Evolutionary conservation across 306 rosid species (phyloP).

Genomic region (Sicyos edulis): DNA sequence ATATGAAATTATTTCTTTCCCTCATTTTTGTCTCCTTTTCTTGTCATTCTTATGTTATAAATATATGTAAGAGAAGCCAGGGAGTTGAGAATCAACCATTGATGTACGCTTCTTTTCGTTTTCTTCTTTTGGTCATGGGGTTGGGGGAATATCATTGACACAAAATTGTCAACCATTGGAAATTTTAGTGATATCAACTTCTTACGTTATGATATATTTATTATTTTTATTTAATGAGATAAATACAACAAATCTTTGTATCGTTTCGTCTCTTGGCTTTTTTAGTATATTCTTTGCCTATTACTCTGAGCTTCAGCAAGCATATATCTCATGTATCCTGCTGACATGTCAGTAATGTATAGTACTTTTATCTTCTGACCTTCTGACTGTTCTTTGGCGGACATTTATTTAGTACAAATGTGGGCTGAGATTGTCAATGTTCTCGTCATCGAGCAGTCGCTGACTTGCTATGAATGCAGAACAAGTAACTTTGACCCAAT

Average conservation of each 20-base stretch:
- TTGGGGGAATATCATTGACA: constrained; percentile 9
- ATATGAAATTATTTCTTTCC: constrained; percentile 22
- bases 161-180: constrained; percentile 7
- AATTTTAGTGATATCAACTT: constrained; percentile 4
- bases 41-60: constrained; percentile 18
- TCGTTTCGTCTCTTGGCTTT: background rate
- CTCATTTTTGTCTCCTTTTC: constrained; percentile 18
- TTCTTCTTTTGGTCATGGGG: background rate
- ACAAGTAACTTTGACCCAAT: background rate
- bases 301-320: constrained; percentile 2
- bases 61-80: constrained; percentile 7
- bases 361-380: background rate
- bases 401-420: background rate
- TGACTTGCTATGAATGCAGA: background rate
- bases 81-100: constrained; percentile 14
- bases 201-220: constrained; percentile 9
- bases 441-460: background rate
- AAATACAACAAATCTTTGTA: constrained; percentile 3
- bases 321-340: constrained; percentile 1
- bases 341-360: background rate
- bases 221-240: constrained; percentile 21
- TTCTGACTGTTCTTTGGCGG: background rate
- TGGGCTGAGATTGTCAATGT: background rate
- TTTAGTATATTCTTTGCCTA: background rate
- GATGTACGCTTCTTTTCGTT: constrained; percentile 14